Evolutionary conservation across 1,284 basidiomycete genomes (phyloP).

Genomic region (Cryptococcus sp.): DNA sequence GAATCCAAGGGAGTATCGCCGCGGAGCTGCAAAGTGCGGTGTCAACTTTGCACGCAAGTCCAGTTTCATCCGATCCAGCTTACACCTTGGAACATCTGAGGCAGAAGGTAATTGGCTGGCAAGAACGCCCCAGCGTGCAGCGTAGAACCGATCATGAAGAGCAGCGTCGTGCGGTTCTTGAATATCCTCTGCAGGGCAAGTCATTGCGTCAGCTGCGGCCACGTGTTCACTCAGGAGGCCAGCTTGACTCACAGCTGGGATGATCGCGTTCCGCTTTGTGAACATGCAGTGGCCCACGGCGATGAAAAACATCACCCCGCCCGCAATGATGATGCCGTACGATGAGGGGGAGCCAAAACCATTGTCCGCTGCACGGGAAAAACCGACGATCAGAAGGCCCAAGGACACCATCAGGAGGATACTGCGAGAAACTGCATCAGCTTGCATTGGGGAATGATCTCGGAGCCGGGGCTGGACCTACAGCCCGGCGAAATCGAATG

Average conservation of each 20-base stretch:
- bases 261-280: slow-evolving; percentile 71
- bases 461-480: background rate
- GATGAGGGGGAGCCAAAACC: slow-evolving; percentile 55
- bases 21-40: slow-evolving; percentile 13
- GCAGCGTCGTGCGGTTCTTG: slow-evolving; percentile 39
- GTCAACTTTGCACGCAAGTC: background rate
- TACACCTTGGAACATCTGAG: slow-evolving; percentile 39
- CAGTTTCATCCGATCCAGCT: background rate
- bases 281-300: slow-evolving; percentile 64
- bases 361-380: slow-evolving; percentile 54
- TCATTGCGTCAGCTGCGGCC: background rate
- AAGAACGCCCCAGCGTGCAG: slow-evolving; percentile 38
- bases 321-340: slow-evolving; percentile 69
- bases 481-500: slow-evolving; percentile 47
- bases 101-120: slow-evolving; percentile 31
- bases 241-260: slow-evolving; percentile 49
- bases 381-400: slow-evolving; percentile 71
- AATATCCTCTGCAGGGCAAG: slow-evolving; percentile 26
- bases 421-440: slow-evolving; percentile 5
- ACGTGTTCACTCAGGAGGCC: no score
- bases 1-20: slow-evolving; percentile 28
- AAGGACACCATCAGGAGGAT: slow-evolving; percentile 67
- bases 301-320: slow-evolving; percentile 58
- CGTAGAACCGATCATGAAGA: slow-evolving; percentile 37
- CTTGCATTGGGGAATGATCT: slow-evolving; percentile 1